Evolutionary conservation across 768 basidiomycete genomes (phyloP), one percentile per base, ranked within the genome.

Genomic region (Serendipita sp.): DNA sequence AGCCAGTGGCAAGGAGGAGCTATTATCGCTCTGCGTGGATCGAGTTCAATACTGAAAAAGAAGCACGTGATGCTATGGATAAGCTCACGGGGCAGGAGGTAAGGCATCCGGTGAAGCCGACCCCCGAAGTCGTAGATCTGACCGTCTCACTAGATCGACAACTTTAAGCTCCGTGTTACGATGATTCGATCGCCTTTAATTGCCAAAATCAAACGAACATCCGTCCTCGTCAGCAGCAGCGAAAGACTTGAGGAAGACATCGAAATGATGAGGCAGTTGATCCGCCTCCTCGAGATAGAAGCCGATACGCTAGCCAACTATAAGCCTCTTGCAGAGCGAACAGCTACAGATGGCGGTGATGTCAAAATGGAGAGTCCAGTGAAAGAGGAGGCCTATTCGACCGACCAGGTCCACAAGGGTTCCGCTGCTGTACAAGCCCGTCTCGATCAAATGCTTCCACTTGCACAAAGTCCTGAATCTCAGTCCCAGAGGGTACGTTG

Each of bases 1-100:
- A 97, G 66, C 94, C 95, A 9, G 74, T 90, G 44, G 88, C 91
- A 72, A 93, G 93, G 74, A 84, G 91, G 64, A 90, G 88, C 68
- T 97, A 88, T 71, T 92, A 95, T 70, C 88, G 95, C 31, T 90
- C 92, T 1, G 95, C 92, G 13, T 97, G 94, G 93, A 77, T 96
- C 64, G 83, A 83, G 66, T 96, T 94, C 71, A 90, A 90, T 66
- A 82, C 86, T 13, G 90, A 96, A 67, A 90, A 97, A 82, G 69
- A 76, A 1, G 53, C 53, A 13, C 53, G 53, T 24, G 69, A 74
- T 14, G 84, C 89, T 3, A 81, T 94, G 74, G 69, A 76, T 42
- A 84, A 88, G 67, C 68, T 97, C 51, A 80, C 86, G 60, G 90
- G 91, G 67, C 86, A 85, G 70, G 93, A 93, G 82, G 94, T 90